These are phyloP conservation scores for Candida patagonica DNA, from an alignment of 805 yeast species.

Conservation along the genomic window DNA sequence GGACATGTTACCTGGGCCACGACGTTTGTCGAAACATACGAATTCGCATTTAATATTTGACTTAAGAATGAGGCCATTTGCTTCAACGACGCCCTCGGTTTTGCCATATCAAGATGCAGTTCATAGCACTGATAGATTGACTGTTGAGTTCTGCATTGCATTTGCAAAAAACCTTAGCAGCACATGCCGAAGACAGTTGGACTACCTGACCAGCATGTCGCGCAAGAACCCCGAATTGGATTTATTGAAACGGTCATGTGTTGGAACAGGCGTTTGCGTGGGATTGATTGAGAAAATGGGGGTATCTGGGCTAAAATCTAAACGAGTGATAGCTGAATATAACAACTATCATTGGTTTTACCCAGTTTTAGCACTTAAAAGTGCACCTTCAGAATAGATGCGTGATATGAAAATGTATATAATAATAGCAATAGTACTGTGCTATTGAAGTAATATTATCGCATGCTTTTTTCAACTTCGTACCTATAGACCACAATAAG, in stretches of 20 bases:
- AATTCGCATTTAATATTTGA: conserved; percentile 33
- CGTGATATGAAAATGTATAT: too few relatives aligned
- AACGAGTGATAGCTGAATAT: conserved; percentile 18
- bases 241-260: conserved; percentile 13
- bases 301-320: neutral
- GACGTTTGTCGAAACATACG: conserved; percentile 6
- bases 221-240: conserved; percentile 16
- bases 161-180: conserved; percentile 19
- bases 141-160: conserved; percentile 9
- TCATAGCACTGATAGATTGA: conserved; percentile 6
- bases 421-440: too few relatives aligned
- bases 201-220: conserved; percentile 14
- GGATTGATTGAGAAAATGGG: neutral
- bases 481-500: too few relatives aligned
- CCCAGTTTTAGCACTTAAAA: conserved; percentile 28
- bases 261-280: conserved; percentile 10
- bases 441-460: too few relatives aligned
- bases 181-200: conserved; percentile 11
- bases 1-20: conserved; percentile 11
- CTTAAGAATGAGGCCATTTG: conserved; percentile 69
- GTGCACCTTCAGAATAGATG: too few relatives aligned
- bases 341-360: conserved; percentile 38
- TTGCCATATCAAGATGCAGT: conserved; percentile 40
- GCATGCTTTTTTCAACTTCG: too few relatives aligned
- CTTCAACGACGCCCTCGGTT: conserved; percentile 60